Evolutionary conservation across 805 yeast genomes (phyloP), one percentile per base, ranked within the genome.

Genomic region (Sugiyamaella mastotermitis): DNA sequence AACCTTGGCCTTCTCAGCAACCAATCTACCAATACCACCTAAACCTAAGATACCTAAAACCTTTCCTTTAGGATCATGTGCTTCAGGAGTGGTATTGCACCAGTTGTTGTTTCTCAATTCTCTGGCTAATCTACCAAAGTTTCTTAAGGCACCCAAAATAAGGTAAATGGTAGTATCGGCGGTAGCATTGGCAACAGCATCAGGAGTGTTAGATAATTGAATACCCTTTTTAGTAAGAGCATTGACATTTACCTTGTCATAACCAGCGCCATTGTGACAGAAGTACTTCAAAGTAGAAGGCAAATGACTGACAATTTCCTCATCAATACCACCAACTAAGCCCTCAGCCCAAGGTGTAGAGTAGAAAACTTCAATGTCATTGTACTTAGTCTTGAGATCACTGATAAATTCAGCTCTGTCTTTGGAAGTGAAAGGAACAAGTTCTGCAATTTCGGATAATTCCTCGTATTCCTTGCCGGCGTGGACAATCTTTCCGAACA

Each of bases 391-490:
- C 25, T 58, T 48, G 33, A 57, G 47, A 38, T 65, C 66, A 14
- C 49, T 27, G 18, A 69, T 42, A 49, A 71, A 67, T 50, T 70
- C 69, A 13, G 48, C 57, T 30, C 74, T 58, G 18, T 63, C 51
- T 33, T 59, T 60, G 3, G 61, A 53, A 3, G 71, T 65, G n/a
- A 53, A 33, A 7, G 48, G 62, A 15, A 78, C 52, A n/a, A 79
- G 66, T 32, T 74, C 69, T 3, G 69, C 72, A 15, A 69, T 52
- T 30, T 69, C 51, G 8, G 55, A 50, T 38, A 83, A 60, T 18
- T 69, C 64, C n/a, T 65, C 62, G 90, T 92, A 84, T 30, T 79
- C 82, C 22, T 71, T 64, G 26, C 71, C 72, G 31, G 86, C 88
- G 53, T 65, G 79, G 36, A 60, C 56, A 31, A 77, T 67, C 10